Percentiles rank a stretch among this genome's conserved stretches.
Conservation (phyloP, 306 rosid species). For the Prunus armeniaca region DNA sequence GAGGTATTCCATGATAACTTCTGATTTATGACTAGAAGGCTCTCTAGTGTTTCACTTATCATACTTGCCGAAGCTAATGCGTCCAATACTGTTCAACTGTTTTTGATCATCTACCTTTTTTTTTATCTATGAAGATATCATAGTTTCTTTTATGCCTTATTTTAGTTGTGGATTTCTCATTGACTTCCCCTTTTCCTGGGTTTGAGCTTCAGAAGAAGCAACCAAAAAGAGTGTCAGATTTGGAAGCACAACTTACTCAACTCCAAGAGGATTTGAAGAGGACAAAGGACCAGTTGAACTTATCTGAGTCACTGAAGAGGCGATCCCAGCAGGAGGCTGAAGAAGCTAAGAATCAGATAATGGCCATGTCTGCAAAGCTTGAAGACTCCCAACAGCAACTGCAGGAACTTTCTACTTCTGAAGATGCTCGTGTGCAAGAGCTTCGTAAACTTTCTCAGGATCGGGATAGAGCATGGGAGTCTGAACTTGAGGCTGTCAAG, state of each 20-base stretch:
- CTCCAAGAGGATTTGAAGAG: constrained; percentile 74
- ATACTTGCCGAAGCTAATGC: neutral
- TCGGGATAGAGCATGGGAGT: constrained; percentile 87
- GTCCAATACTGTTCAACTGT: neutral
- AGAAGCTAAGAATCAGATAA: constrained; percentile 59
- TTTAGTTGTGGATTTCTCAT: neutral
- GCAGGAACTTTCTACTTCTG: constrained; percentile 63
- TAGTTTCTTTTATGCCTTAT: neutral
- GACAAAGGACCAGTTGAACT: constrained; percentile 63
- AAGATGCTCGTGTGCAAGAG: constrained; percentile 73
- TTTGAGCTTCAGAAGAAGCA: constrained; percentile 53
- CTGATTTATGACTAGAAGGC: neutral
- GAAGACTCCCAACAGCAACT: constrained; percentile 77
- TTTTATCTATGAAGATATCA: neutral
- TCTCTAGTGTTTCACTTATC: neutral
- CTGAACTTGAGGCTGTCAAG: constrained; percentile 85
- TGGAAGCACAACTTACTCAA: constrained; percentile 60
- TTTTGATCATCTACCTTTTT: neutral
- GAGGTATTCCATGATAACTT: constrained; percentile 47
- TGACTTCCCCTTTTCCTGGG: neutral
- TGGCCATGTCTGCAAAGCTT: constrained; percentile 51
- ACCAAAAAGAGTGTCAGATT: constrained; percentile 53
- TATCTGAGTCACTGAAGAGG: constrained; percentile 59
- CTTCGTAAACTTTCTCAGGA: constrained; percentile 75
- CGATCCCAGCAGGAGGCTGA: constrained; percentile 68